Evolutionary conservation across 108 stramenopile species (phyloP).

Genomic region (Fragilaria crotonensis): DNA sequence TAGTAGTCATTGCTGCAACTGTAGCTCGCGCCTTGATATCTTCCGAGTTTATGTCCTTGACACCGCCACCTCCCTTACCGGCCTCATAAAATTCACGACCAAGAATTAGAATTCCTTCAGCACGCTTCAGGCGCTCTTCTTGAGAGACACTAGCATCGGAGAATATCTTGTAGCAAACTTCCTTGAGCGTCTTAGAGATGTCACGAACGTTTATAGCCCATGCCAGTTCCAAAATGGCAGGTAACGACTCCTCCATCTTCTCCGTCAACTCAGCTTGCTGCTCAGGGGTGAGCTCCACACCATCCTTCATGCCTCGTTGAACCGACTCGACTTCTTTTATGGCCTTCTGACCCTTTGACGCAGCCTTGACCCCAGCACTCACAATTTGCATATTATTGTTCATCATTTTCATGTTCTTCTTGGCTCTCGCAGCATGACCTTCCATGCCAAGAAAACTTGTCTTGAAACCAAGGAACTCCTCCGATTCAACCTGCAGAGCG

Average conservation of each 20-base stretch:
- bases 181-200: constrained; percentile 61
- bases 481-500: constrained; percentile 58
- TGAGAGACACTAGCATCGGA: constrained; percentile 59
- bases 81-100: constrained; percentile 55
- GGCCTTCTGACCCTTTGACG: constrained; percentile 52
- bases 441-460: constrained; percentile 58
- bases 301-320: constrained; percentile 41
- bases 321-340: constrained; percentile 65
- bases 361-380: constrained; percentile 70
- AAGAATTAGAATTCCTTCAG: constrained; percentile 55
- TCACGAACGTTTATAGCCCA: constrained; percentile 80
- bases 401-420: constrained; percentile 42
- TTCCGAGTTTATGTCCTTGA: constrained; percentile 23
- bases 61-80: constrained; percentile 20
- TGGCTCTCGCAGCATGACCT: constrained; percentile 61
- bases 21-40: constrained; percentile 68
- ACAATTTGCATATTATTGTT: constrained; percentile 49
- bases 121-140: constrained; percentile 44
- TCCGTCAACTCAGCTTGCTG: constrained; percentile 44
- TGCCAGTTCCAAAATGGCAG: constrained; percentile 68
- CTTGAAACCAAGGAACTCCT: constrained; percentile 73
- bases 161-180: constrained; percentile 73
- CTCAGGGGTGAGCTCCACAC: constrained; percentile 14
- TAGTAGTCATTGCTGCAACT: constrained; percentile 82
- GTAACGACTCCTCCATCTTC: constrained; percentile 60